Evolutionary conservation across 495 filamentous ascomycete genomes (phyloP).

Genomic region (Cenococcum geophilum): DNA sequence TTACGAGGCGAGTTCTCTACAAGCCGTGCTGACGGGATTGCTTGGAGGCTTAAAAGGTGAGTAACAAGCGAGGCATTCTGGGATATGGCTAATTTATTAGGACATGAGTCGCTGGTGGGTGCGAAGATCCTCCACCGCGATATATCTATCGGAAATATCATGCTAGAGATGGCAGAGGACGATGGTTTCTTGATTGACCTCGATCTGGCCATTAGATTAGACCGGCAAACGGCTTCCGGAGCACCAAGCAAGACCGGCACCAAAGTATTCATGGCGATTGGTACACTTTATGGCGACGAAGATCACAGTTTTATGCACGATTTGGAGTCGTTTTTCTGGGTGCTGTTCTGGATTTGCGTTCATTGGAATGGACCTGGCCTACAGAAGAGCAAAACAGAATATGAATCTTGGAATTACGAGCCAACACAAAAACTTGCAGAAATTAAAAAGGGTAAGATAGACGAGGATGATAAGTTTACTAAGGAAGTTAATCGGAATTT

Average conservation of each 20-base stretch:
- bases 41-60: constrained; percentile 8
- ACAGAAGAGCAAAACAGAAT: background rate
- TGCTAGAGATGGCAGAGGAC: constrained; percentile 36
- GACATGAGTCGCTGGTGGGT: constrained; percentile 6
- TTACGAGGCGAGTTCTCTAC: background rate
- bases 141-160: constrained; percentile 42
- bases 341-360: constrained; percentile 12
- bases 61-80: background rate
- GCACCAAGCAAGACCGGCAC: constrained; percentile 43
- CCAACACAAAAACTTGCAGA: constrained; percentile 16
- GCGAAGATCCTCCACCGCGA: constrained; percentile 19
- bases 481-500: constrained; percentile 28
- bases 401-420: constrained; percentile 14
- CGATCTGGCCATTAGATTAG: constrained; percentile 14
- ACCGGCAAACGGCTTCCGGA: constrained; percentile 20
- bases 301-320: constrained; percentile 15
- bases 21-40: background rate
- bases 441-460: constrained; percentile 29
- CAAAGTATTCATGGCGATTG: constrained; percentile 46
- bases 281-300: constrained; percentile 8
- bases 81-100: constrained; percentile 5
- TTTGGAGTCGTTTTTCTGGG: constrained; percentile 15
- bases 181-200: constrained; percentile 14
- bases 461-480: constrained; percentile 35
- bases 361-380: constrained; percentile 7